Evolutionary conservation across 371 early-diverging fungal genomes (phyloP).

Genomic region (Syncephalis plumigaleata): DNA sequence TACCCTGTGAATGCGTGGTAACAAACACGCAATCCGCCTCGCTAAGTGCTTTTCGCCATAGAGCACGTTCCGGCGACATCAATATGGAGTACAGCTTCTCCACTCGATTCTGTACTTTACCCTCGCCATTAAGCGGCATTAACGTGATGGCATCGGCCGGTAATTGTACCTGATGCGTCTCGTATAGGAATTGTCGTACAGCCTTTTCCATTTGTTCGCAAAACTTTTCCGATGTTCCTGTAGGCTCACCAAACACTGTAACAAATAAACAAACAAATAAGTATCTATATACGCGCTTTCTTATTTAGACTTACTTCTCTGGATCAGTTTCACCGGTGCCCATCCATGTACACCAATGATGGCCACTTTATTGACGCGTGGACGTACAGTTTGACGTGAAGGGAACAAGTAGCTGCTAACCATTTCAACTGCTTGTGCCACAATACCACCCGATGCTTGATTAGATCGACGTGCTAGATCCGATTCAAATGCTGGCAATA

Average conservation of each 20-base stretch:
- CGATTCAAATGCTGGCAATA: too few relatives aligned
- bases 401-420: too few relatives aligned
- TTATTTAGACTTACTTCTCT: slow-evolving; percentile 13
- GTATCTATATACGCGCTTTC: too few relatives aligned
- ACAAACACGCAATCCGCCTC: slow-evolving; percentile 67
- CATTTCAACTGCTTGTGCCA: too few relatives aligned
- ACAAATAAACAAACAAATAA: too few relatives aligned
- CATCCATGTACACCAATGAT: slow-evolving; percentile 77
- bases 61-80: slow-evolving; percentile 13
- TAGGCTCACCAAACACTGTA: slow-evolving; percentile 70
- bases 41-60: slow-evolving; percentile 21
- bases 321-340: slow-evolving; percentile 55
- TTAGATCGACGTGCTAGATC: too few relatives aligned
- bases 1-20: slow-evolving; percentile 83
- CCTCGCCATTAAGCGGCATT: slow-evolving; percentile 81
- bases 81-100: slow-evolving; percentile 45
- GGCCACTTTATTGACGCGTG: slow-evolving; percentile 15
- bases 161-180: slow-evolving; percentile 26
- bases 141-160: slow-evolving; percentile 33
- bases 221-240: slow-evolving; percentile 76
- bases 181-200: slow-evolving; percentile 29
- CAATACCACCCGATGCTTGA: too few relatives aligned
- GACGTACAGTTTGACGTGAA: too few relatives aligned
- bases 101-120: slow-evolving; percentile 70
- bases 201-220: slow-evolving; percentile 67